Conservation (phyloP, 2,329 filamentous ascomycete species). For the Neofusicoccum ribis region DNA sequence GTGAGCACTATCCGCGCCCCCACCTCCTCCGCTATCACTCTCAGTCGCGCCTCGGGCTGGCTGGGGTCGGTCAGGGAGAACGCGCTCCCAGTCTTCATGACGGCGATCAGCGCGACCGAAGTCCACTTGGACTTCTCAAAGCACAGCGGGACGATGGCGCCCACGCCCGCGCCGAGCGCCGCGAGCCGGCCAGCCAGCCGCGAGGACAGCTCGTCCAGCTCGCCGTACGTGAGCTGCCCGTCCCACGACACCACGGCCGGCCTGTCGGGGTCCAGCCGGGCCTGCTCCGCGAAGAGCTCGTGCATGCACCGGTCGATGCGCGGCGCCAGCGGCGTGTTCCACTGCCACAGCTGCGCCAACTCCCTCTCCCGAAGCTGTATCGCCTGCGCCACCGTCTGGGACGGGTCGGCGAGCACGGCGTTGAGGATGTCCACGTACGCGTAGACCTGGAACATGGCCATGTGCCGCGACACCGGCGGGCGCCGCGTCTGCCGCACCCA, state of each 20-base stretch:
- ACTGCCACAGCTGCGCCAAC: conserved; percentile 48
- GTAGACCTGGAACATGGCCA: conserved; percentile 45
- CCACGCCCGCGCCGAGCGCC: conserved; percentile 31
- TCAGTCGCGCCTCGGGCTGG: not conserved
- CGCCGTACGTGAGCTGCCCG: conserved; percentile 33
- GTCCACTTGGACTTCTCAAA: conserved; percentile 41
- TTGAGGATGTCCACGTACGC: conserved; percentile 40
- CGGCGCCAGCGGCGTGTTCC: conserved; percentile 49
- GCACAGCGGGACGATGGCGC: conserved; percentile 37
- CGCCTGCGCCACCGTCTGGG: conserved; percentile 33
- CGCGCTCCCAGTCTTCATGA: conserved; percentile 35
- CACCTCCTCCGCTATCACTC: not conserved
- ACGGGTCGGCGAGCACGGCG: conserved; percentile 38
- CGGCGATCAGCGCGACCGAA: conserved; percentile 38
- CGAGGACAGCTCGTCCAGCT: conserved; percentile 30
- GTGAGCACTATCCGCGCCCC: not conserved
- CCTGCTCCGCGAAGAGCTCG: conserved; percentile 46
- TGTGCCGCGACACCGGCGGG: conserved; percentile 44
- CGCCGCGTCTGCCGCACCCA: conserved; percentile 40
- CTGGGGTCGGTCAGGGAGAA: conserved; percentile 32
- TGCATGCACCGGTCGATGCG: conserved; percentile 49
- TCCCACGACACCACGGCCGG: conserved; percentile 36
- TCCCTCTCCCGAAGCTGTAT: conserved; percentile 41
- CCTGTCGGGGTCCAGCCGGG: conserved; percentile 35
- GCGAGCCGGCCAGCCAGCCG: conserved; percentile 33